Percentiles rank a stretch among this genome's conserved stretches.
Evolutionary conservation across 805 yeast species (phyloP).

Genomic region (Diddensiella caesifluorescens): DNA sequence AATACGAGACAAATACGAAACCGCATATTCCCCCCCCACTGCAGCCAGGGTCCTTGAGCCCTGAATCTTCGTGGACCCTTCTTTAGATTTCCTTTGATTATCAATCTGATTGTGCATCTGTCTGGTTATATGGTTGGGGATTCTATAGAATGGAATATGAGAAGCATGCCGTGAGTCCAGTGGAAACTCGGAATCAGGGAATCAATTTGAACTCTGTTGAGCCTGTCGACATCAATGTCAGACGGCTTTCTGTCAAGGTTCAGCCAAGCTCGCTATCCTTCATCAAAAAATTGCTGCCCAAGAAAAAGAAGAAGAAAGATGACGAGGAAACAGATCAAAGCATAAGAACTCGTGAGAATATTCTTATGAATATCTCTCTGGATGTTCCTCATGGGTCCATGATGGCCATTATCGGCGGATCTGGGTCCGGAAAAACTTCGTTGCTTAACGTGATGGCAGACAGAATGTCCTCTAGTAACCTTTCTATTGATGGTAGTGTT

Average conservation of each 20-base stretch:
- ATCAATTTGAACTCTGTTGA: neutral
- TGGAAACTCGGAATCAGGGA: neutral
- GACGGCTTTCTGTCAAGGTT: conserved; percentile 19
- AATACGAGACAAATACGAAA: no score
- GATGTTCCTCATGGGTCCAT: conserved; percentile 56
- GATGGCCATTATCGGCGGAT: conserved; percentile 81
- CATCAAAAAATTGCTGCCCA: conserved; percentile 1
- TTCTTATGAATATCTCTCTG: conserved; percentile 50
- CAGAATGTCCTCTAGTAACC: conserved; percentile 25
- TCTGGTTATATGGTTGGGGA: no score
- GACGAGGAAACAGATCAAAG: neutral
- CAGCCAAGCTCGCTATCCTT: conserved; percentile 1
- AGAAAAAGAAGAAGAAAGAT: neutral
- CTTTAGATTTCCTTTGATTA: no score
- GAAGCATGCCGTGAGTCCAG: no score
- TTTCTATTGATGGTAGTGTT: conserved; percentile 26
- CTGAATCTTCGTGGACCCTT: no score
- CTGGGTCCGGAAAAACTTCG: conserved; percentile 85
- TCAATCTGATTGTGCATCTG: no score
- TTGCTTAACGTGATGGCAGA: conserved; percentile 48
- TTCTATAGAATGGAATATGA: no score
- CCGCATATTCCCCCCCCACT: no score
- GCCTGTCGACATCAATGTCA: conserved; percentile 17
- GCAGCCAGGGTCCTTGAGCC: no score
- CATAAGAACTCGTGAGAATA: conserved; percentile 24